Evolutionary conservation across 2,329 filamentous ascomycete species (phyloP), one percentile per base, ranked within the genome.

Genomic region (Aspergillus ochraceus): DNA sequence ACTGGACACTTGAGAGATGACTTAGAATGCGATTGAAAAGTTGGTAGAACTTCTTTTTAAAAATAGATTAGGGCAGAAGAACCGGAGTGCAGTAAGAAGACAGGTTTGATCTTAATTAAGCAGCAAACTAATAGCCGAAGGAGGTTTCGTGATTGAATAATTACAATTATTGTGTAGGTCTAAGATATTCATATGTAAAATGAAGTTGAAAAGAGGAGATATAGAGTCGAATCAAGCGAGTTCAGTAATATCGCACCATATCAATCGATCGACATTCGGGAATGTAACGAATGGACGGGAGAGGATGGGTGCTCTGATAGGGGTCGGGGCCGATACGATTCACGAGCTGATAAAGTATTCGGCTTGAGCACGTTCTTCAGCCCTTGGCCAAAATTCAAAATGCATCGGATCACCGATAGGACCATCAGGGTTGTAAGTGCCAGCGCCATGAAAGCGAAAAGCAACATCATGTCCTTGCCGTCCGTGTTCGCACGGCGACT

Each of bases 381-480:
- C 5, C 49, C 55, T 8, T 46, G 36, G 3, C 36, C 24, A 22
- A 57, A 52, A 20, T 57, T 57, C 10, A 30, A 2, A 11, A 57
- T 49, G 14, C 55, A 57, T 22, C 52, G 49, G 4, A 57, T 19
- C 12, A 49, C 39, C 17, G 49, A 57, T 14, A 29, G 22, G n/a
- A 52, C 10, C 24, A 24, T 52, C 1, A 47, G 6, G 2, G 52
- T 39, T 3, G 36, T 52, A 17, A 57, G 55, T 4, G 29, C 22
- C n/a, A 57, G 19, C 12, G 55, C 22, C 17, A 57, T 30, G 14
- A 8, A 22, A 19, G 49, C 55, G 20, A 57, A 57, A 4, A 57
- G n/a, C 24, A 57, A 14, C 55, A 57, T 57, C 49, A 57, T 46
- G 9, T 46, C 55, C 49, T 24, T 57, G 24, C 55, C 49, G 3